Conservation (phyloP, 306 rosid genomes). For the Delonix regia region DNA sequence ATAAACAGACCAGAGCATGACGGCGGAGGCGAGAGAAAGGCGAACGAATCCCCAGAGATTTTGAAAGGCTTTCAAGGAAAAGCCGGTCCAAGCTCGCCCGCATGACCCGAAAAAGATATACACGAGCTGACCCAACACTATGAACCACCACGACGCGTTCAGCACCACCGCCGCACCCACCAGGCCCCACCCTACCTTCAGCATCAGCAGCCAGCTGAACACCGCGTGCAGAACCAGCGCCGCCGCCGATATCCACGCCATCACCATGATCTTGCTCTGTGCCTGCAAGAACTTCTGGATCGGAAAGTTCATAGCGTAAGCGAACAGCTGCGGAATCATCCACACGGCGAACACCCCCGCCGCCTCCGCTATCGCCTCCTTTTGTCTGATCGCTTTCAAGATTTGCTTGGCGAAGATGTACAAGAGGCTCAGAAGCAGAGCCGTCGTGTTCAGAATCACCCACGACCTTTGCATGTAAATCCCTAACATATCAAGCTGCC, state of each 20-base stretch:
- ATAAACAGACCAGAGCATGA: conserved; percentile 83
- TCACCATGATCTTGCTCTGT: conserved; percentile 89
- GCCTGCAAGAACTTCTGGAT: conserved; percentile 76
- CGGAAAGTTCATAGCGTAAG: conserved; percentile 78
- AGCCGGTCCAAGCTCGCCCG: conserved; percentile 76
- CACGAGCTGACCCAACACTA: conserved; percentile 58
- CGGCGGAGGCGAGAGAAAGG: conserved; percentile 75
- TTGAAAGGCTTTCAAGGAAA: conserved; percentile 69
- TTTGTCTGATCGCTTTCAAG: conserved; percentile 63
- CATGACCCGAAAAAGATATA: conserved; percentile 66
- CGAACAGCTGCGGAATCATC: conserved; percentile 91
- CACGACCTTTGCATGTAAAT: conserved; percentile 87
- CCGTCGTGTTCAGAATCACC: conserved; percentile 62
- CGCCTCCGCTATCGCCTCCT: conserved; percentile 60
- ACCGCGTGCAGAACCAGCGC: conserved; percentile 59
- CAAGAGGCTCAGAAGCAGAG: conserved; percentile 37
- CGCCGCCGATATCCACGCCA: conserved; percentile 67
- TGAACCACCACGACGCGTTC: conserved; percentile 73
- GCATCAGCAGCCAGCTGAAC: conserved; percentile 74
- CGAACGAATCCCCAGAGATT: conserved; percentile 69
- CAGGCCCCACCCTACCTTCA: conserved; percentile 63
- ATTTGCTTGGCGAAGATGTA: conserved; percentile 64
- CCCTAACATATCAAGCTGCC: conserved; percentile 77
- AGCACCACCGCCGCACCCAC: conserved; percentile 76
- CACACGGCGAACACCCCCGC: conserved; percentile 74